Evolutionary conservation across 805 yeast species (phyloP), one percentile per base, ranked within the genome.

Genomic region (Metschnikowia chrysomelidarum): DNA sequence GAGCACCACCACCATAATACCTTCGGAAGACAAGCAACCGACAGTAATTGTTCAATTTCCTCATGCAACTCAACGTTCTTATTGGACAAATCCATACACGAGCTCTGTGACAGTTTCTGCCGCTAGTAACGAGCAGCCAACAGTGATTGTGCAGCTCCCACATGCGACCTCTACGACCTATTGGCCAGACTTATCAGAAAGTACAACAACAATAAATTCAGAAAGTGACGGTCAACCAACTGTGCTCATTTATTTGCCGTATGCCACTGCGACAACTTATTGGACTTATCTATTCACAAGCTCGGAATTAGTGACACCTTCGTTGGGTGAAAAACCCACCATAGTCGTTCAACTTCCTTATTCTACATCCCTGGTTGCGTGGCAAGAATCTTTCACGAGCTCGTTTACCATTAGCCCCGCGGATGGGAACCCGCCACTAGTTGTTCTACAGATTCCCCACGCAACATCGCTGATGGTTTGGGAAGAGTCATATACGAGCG

Each of bases 101-200:
- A 24, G 30, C 9, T n/a, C n/a, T n/a, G n/a, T n/a, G n/a, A n/a
- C n/a, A n/a, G n/a, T n/a, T n/a, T n/a, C n/a, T n/a, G n/a, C n/a
- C n/a, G n/a, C 25, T 6, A 58, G 53, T 20, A 46, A 34, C n/a
- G 11, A 18, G 12, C 50, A 55, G 7, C 50, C 40, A 2, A 50
- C 57, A 2, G 51, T 53, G 4, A 36, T 6, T 15, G 36, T 44
- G 10, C 38, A 44, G 18, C 29, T 42, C 14, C 46, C 46, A 19
- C 26, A 27, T 3, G 15, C 32, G 3, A 46, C 50, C 4, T 19
- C 24, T 4, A 47, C 53, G 6, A 27, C 40, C 8, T 43, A 53
- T 11, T 47, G 46, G 34, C 25, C 37, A 7, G 38, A 41, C 2
- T 11, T 25, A 4, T 15, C 19, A 31, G 19, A 26, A 1, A 19